Percentiles rank a stretch among this genome's conserved stretches.
Evolutionary conservation across 2,329 filamentous ascomycete genomes (phyloP).

Genomic region (Cytospora piceicola): DNA sequence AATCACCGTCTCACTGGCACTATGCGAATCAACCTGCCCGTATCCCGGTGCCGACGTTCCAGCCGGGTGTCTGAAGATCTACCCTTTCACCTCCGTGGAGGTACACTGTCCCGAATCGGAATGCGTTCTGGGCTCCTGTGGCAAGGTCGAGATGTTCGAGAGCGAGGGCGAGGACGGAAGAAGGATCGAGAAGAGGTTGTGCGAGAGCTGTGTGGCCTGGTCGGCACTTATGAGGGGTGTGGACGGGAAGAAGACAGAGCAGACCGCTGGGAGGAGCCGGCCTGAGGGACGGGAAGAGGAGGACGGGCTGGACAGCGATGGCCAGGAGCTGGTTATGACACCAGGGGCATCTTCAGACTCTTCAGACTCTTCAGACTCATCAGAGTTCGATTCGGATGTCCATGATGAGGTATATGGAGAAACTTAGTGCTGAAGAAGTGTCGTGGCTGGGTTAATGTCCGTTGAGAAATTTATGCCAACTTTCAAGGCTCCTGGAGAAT

Average conservation of each 20-base stretch:
- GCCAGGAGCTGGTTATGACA: neutral
- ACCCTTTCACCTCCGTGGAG: conserved; percentile 2
- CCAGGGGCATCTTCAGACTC: neutral
- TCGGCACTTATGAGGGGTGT: conserved; percentile 10
- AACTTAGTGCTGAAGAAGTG: too few species aligned
- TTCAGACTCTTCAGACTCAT: neutral
- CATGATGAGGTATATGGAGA: neutral
- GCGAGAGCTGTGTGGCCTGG: conserved; percentile 13
- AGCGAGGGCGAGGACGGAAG: neutral
- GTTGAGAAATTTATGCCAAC: too few species aligned
- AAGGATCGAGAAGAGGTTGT: conserved; percentile 11
- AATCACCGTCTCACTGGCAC: conserved; percentile 5
- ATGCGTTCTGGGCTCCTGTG: neutral
- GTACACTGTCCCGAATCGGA: neutral
- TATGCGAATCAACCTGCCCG: conserved; percentile 6
- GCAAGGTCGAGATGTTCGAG: neutral
- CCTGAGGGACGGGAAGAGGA: neutral
- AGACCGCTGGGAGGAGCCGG: neutral
- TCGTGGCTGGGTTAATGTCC: neutral
- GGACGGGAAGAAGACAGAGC: neutral
- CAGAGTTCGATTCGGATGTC: neutral
- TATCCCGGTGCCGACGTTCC: neutral
- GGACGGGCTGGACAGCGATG: neutral
- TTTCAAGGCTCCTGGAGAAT: too few species aligned
- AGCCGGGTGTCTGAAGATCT: conserved; percentile 8